Percentiles rank a stretch among this genome's conserved stretches.
Evolutionary conservation across 2,329 filamentous ascomycete genomes (phyloP).

Genomic region (Apiospora arundinis): DNA sequence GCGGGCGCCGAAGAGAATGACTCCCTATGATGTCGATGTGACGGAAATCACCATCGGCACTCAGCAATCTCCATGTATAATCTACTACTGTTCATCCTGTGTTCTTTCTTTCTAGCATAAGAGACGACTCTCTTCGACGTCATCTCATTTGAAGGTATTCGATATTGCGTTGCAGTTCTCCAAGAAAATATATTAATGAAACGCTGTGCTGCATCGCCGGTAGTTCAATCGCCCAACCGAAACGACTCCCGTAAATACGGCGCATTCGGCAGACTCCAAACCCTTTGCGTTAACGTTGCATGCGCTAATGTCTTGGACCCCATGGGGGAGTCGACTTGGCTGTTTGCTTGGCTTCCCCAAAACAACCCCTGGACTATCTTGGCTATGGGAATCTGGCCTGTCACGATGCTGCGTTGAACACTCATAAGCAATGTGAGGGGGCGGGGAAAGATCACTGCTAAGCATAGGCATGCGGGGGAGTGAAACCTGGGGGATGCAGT

Average conservation of each 20-base stretch:
- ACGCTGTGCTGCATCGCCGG: not conserved
- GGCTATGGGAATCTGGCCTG: not conserved
- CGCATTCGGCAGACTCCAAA: not conserved
- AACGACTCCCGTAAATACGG: not conserved
- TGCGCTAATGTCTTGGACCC: not conserved
- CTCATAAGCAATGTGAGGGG: not conserved
- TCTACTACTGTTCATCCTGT: not conserved
- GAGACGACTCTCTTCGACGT: not conserved
- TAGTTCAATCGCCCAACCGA: not conserved
- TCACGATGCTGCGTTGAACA: not conserved
- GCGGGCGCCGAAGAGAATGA: not conserved
- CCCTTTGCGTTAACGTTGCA: not conserved
- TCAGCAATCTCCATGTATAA: not conserved
- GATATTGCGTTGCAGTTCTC: not conserved
- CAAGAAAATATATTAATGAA: not conserved
- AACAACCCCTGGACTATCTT: not conserved
- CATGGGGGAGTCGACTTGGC: conserved; percentile 1
- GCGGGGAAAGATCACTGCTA: not conserved
- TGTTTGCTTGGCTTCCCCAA: not conserved
- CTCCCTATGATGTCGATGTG: not conserved
- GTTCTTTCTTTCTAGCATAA: not conserved
- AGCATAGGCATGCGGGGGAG: conserved; percentile 8
- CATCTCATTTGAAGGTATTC: not conserved
- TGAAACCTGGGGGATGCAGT: not conserved
- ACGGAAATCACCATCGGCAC: not conserved